Conservation (phyloP, 192 early-diverging fungal species). For the Rhizophagus sp. region DNA sequence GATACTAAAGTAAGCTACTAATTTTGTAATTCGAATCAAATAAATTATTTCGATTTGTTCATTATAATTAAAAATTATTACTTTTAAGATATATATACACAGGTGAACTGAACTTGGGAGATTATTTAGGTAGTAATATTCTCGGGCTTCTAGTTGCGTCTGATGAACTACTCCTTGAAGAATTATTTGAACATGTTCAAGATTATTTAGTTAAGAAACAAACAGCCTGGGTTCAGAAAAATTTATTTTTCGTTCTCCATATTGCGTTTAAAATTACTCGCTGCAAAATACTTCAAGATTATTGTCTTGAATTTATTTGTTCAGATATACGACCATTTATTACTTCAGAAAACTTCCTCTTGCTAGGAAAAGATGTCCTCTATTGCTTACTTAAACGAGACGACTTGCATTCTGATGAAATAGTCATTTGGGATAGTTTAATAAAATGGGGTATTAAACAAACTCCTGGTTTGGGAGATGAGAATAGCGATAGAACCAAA, state of each 20-base stretch:
- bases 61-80: no score
- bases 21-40: no score
- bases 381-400: no score
- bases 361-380: no score
- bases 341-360: not conserved
- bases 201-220: slow-evolving; percentile 4
- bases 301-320: slow-evolving; percentile 17
- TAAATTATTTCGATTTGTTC: no score
- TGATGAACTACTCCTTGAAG: no score
- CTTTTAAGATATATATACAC: no score
- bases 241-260: not conserved
- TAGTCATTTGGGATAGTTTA: slow-evolving; percentile 2
- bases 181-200: no score
- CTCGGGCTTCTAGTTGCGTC: no score
- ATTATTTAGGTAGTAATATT: no score
- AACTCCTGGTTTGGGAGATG: not conserved
- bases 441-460: slow-evolving; percentile 13
- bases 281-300: slow-evolving; percentile 13
- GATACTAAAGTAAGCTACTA: no score
- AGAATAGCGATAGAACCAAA: not conserved
- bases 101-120: no score
- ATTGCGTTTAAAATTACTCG: not conserved
- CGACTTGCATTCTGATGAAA: slow-evolving; percentile 1
- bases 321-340: slow-evolving; percentile 1
- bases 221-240: not conserved